Percentiles rank a stretch among this genome's conserved stretches.
These are phyloP conservation scores for Lojkania enalia DNA, from an alignment of 2,329 filamentous ascomycete species.

Conservation along the genomic window DNA sequence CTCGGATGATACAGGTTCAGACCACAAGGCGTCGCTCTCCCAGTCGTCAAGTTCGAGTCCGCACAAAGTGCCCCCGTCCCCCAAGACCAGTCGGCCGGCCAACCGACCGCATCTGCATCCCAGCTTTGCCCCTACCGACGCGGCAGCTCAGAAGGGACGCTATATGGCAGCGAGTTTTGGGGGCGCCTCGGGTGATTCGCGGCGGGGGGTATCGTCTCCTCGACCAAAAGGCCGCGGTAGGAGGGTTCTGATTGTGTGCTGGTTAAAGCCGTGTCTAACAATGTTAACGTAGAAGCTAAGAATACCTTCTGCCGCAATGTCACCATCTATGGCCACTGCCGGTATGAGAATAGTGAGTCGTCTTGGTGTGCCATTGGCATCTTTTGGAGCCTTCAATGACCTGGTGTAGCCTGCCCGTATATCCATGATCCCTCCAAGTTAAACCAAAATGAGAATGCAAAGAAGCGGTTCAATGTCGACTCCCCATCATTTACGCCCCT, in stretches of 20 bases:
- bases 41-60: constrained; percentile 21
- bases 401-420: constrained; percentile 67
- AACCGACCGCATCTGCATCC: constrained; percentile 22
- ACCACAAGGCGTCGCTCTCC: constrained; percentile 26
- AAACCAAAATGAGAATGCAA: constrained; percentile 57
- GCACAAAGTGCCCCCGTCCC: constrained; percentile 16
- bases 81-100: constrained; percentile 19
- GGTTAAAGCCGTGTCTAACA: constrained; percentile 24
- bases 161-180: constrained; percentile 45
- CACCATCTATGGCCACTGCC: constrained; percentile 89
- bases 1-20: constrained; percentile 33
- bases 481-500: constrained; percentile 91
- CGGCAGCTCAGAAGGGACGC: constrained; percentile 24
- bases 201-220: constrained; percentile 47
- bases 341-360: constrained; percentile 75
- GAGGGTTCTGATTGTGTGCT: constrained; percentile 16
- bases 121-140: constrained; percentile 19
- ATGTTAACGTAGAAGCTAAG: constrained; percentile 62
- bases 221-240: constrained; percentile 50
- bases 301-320: constrained; percentile 92
- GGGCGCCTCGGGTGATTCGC: constrained; percentile 44
- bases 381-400: constrained; percentile 23
- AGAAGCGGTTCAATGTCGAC: constrained; percentile 89
- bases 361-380: constrained; percentile 2
- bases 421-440: constrained; percentile 78